A percentile compares a stretch with the other conserved stretches of the same genome.
phyloP scores from a whole-genome alignment of 2,329 filamentous ascomycete species.

The Sarocladiaceae sp. region DNA sequence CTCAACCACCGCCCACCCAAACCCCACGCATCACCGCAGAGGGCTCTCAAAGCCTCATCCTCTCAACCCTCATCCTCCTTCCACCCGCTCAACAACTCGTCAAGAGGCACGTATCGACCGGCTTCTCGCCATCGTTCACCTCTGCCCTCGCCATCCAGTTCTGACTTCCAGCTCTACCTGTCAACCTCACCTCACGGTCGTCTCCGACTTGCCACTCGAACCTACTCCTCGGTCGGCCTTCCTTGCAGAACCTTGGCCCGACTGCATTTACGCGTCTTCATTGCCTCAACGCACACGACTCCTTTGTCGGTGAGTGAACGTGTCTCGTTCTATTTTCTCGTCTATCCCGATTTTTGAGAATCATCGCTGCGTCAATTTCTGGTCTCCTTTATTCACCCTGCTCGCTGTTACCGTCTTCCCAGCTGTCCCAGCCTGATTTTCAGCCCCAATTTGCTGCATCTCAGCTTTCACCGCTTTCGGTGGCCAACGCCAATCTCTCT shows the following conservation, averaged over 20 bases:
- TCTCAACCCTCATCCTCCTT: constrained; percentile 1
- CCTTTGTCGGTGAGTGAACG: neutral
- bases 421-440: neutral
- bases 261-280: constrained; percentile 5
- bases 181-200: no score
- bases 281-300: constrained; percentile 1
- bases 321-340: neutral
- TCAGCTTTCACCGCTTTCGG: constrained; percentile 6
- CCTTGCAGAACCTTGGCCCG: neutral
- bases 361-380: neutral
- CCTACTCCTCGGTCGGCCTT: neutral
- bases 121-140: neutral
- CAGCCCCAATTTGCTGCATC: neutral
- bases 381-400: neutral
- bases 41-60: constrained; percentile 7
- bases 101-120: constrained; percentile 1
- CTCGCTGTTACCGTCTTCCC: neutral
- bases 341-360: neutral
- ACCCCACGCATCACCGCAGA: constrained; percentile 8
- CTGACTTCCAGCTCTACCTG: neutral
- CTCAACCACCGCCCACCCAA: constrained; percentile 7
- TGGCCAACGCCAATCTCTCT: no score
- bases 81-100: neutral
- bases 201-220: neutral
- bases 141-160: neutral